Evolutionary conservation across 805 yeast genomes (phyloP), one percentile per base, ranked within the genome.

Genomic region (Ascoidea asiatica): DNA sequence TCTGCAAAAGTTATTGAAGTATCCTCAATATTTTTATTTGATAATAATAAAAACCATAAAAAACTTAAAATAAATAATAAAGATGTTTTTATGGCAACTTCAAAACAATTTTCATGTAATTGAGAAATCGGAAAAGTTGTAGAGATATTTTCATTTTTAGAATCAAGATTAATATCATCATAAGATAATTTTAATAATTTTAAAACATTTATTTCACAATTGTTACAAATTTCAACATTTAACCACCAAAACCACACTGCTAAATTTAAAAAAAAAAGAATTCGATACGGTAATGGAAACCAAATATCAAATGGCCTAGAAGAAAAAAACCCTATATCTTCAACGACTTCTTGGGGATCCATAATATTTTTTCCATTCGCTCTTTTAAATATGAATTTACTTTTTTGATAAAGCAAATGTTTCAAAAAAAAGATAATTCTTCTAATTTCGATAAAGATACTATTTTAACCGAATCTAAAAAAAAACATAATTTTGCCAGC

Each of bases 191-290:
- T 70, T 50, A 68, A 60, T 3, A 69, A 69, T 50, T 56, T 63
- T 39, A 64, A 52, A 20, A 77, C 59, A 54, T 77, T 79, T 43
- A 78, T 63, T 20, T 62, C 59, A 44, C 57, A 58, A 13, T 51
- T 52, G 44, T 57, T 57, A 45, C 73, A 65, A 19, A 67, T 52
- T 45, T 57, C 53, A 37, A 75, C 60, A 43, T 74, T 67, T 39
- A 64, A 44, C 40, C 62, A 66, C 85, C 85, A 80, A 20, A 77
- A 55, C 58, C 73, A 66, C 4, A 70, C 54, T 4, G 81, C 82
- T 4, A 68, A 42, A 46, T 73, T 65, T 2, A 78, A 49, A 17
- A 77, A 59, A 3, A 73, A 51, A 15, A 77, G 59, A 40, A 77
- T 67, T 40, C 80, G 55, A 50, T 67, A 73, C 1, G 79, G 76